Percentiles rank a stretch among this genome's conserved stretches.
Evolutionary conservation across 2,329 filamentous ascomycete genomes (phyloP).

Genomic region (Fusarium temperatum): DNA sequence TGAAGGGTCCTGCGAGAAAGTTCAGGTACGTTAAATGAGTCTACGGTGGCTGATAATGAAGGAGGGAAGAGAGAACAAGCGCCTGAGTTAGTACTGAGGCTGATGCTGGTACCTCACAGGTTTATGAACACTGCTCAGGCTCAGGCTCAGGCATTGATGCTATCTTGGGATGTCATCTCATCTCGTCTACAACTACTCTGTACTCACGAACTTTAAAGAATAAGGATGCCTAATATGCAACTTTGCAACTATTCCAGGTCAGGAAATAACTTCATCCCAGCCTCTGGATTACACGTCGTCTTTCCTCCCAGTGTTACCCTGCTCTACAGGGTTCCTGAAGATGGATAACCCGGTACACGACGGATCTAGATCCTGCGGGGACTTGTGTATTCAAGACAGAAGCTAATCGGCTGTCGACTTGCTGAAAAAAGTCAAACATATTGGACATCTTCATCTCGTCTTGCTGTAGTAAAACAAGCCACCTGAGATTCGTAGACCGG

Average conservation of each 20-base stretch:
- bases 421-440: conserved; percentile 27
- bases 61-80: conserved; percentile 9
- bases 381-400: not conserved
- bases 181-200: conserved; percentile 8
- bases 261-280: not conserved
- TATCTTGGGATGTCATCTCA: conserved; percentile 37
- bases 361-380: conserved; percentile 23
- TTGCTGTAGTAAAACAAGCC: conserved; percentile 3
- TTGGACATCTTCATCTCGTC: conserved; percentile 20
- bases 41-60: not conserved
- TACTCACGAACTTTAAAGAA: not conserved
- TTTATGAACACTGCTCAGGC: not conserved
- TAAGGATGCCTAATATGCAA: not conserved
- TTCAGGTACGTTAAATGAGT: conserved; percentile 14
- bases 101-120: not conserved
- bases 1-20: conserved; percentile 5
- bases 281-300: conserved; percentile 3
- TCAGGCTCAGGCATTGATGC: conserved; percentile 3
- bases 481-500: conserved; percentile 2
- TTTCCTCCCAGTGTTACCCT: not conserved
- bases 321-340: not conserved
- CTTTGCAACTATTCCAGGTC: not conserved
- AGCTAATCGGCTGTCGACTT: conserved; percentile 8
- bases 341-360: conserved; percentile 1
- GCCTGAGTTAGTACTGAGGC: not conserved